Percentiles rank a stretch among this genome's conserved stretches.
Conservation (phyloP, 768 basidiomycete species). For the Exidia glandulosa region DNA sequence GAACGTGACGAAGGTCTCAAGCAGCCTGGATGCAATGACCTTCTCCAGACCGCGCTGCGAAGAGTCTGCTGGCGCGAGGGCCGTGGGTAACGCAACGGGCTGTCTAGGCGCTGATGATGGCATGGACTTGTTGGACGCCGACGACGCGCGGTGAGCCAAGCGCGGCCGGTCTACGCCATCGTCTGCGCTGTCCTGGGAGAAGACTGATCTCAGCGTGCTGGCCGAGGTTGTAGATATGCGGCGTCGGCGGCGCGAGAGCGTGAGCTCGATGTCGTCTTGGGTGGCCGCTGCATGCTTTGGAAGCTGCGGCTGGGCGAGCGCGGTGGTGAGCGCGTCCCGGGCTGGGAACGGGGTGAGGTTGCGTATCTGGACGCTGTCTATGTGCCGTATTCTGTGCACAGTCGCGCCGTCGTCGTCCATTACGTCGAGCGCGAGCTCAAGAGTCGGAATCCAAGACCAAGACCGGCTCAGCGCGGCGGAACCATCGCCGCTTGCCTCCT, state of each 20-base stretch:
- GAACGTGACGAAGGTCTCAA: conserved; percentile 60
- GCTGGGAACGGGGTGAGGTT: conserved; percentile 80
- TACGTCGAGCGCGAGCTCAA: not conserved
- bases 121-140: not conserved
- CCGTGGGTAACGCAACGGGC: not conserved
- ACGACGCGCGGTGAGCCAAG: not conserved
- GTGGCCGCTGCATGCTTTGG: conserved; percentile 46
- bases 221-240: conserved; percentile 17
- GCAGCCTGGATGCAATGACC: conserved; percentile 58
- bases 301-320: conserved; percentile 55
- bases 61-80: not conserved
- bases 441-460: not conserved
- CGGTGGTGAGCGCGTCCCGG: conserved; percentile 67
- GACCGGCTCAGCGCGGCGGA: conserved; percentile 2
- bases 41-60: conserved; percentile 62
- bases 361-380: conserved; percentile 60
- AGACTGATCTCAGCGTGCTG: not conserved
- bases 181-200: not conserved
- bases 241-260: conserved; percentile 44
- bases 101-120: not conserved
- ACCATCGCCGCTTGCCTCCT: conserved; percentile 7
- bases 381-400: conserved; percentile 55
- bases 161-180: not conserved
- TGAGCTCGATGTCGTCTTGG: conserved; percentile 62
- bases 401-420: conserved; percentile 18